phyloP scores from a whole-genome alignment of 192 early-diverging fungal genomes.

The Phycomyces blakesleeanus region DNA sequence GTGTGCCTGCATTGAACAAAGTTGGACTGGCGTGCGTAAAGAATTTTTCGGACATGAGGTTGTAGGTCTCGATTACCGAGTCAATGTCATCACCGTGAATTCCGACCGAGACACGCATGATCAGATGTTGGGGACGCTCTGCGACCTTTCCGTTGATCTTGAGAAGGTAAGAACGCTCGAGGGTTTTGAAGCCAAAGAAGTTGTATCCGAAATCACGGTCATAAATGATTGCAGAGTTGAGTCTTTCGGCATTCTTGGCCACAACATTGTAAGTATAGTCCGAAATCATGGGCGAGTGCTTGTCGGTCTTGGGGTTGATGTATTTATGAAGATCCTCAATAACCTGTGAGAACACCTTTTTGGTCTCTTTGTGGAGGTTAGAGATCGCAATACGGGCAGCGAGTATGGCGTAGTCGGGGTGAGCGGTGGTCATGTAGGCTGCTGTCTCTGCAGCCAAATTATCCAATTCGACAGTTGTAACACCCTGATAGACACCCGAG shows the following conservation, averaged over 20 bases:
- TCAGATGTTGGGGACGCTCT: slow-evolving; percentile 95
- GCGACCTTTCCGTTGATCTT: slow-evolving; percentile 82
- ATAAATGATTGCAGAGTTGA: slow-evolving; percentile 97
- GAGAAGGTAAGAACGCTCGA: slow-evolving; percentile 94
- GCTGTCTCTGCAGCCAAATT: slow-evolving; percentile 90
- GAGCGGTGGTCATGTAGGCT: slow-evolving; percentile 87
- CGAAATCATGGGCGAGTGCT: slow-evolving; percentile 89
- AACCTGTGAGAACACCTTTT: slow-evolving; percentile 79
- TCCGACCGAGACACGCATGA: slow-evolving; percentile 97
- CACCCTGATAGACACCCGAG: slow-evolving; percentile 82
- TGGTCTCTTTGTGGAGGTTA: slow-evolving; percentile 90
- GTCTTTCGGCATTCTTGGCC: slow-evolving; percentile 67
- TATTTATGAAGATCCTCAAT: slow-evolving; percentile 83
- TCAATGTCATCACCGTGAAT: slow-evolving; percentile 93
- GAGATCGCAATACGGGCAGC: slow-evolving; percentile 97
- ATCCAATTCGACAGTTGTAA: slow-evolving; percentile 83
- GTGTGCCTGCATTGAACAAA: slow-evolving; percentile 97
- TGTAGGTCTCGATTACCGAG: slow-evolving; percentile 90
- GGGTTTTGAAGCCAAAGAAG: slow-evolving; percentile 99
- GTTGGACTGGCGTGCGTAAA: slow-evolving; percentile 98
- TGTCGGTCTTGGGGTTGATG: slow-evolving; percentile 85
- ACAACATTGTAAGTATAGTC: slow-evolving; percentile 67
- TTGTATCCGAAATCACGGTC: slow-evolving; percentile 97
- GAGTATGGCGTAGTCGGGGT: slow-evolving; percentile 96
- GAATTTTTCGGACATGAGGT: slow-evolving; percentile 87